Evolutionary conservation across 306 rosid genomes (phyloP), one percentile per base, ranked within the genome.

Genomic region (Mimosa bimucronata): DNA sequence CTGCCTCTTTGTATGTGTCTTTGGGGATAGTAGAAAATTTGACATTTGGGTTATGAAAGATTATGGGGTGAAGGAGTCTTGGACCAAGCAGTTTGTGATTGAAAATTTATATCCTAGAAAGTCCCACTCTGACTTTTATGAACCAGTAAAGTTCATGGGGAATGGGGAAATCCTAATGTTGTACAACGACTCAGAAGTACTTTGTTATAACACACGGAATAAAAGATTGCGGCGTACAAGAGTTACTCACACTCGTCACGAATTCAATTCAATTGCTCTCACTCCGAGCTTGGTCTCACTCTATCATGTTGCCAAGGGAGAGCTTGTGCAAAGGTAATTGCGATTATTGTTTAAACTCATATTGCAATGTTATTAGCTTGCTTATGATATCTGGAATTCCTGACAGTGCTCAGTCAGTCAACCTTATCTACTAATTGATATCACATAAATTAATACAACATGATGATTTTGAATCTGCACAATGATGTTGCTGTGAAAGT

Each of bases 91-190:
- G 55, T 42, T 11, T 42, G 74, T 69, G 53, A 69, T 69, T 69
- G 74, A 69, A 42, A 69, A 69, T 41, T 69, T 69, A 42, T 42
- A 41, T 25, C 74, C 74, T 21, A 69, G 74, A 21, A 41, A 67
- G 41, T 67, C 73, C 50, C 50, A 41, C 52, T 67, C 30, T 23
- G 73, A 67, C 52, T 23, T 42, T 42, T 69, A 69, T 69, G 74
- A 69, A 25, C 74, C 74, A 14, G 55, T 69, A 23, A 69, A 69
- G 19, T 42, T 69, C 25, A 5, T 69, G 55, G 18, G 37, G 28
- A 69, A 69, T 23, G 74, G 74, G 31, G 74, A 69, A 69, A 69
- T 69, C 74, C 21, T 69, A 28, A 69, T 69, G 74, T 14, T 69
- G 74, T 69, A 41, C 55, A 41, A 69, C 37, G 55, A 67, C 37